Evolutionary conservation across 2,329 filamentous ascomycete species (phyloP), one percentile per base, ranked within the genome.

Genomic region (Fusarium kyushuense): DNA sequence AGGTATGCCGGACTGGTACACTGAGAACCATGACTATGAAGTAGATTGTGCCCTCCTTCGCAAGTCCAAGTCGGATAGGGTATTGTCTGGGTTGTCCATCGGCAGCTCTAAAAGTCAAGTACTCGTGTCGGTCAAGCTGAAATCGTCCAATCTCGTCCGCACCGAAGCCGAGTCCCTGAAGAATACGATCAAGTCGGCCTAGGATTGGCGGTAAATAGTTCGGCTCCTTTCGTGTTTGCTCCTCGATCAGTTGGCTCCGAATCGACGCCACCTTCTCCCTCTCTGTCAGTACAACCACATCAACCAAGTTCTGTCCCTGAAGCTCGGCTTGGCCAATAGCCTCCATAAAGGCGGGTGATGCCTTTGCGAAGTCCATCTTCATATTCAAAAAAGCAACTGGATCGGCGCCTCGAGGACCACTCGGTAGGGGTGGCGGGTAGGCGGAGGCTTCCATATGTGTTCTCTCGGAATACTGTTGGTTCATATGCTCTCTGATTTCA

Each of bases 171-270:
- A 89, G 80, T 2, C 80, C 79, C 57, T 86, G 83, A 32, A 89
- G 84, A 17, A 87, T 82, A 27, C 84, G 80, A 25, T 87, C 84
- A 51, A 87, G 84, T 58, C 83, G 84, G 36, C 81, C 83, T 62
- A 87, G 83, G n/a, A 90, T 90, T 3, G 88, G 88, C 6, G 88
- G 88, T 21, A 90, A 80, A 73, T 90, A 90, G 45, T 87, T 87
- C 19, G 88, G 87, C 30, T 89, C 86, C 56, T 83, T 86, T 67
- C 83, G 80, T 32, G 81, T 79, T 62, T 88, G 87, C 67, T 90
- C 88, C 17, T 85, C 84, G 53, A 87, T 82, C 46, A 91, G 80
- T 51, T 82, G 80, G 47, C 80, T 81, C 67, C 86, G 84, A 43
- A 89, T 76, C 11, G 77, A 78, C 40, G 79, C 72, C 6, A 89